Conservation (phyloP, 345 rosid species). For the Aurinia saxatilis region DNA sequence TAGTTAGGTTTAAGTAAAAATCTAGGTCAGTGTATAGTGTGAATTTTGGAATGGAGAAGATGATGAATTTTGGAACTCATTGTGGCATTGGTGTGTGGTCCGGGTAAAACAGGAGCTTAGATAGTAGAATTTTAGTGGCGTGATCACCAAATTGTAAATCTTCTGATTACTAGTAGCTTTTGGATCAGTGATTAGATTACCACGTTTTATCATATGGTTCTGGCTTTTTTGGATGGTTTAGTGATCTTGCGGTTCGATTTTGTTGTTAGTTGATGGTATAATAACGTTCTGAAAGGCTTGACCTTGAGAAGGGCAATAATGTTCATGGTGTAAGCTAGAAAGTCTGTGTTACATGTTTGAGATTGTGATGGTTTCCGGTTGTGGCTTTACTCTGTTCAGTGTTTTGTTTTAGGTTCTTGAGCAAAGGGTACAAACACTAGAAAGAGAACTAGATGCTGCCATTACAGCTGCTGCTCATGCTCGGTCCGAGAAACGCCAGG, state of each 20-base stretch:
- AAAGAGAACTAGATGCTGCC: slow-evolving; percentile 94
- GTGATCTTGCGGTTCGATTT: slow-evolving; percentile 2
- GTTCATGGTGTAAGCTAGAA: neutral
- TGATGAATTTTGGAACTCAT: neutral
- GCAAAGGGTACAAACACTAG: slow-evolving; percentile 92
- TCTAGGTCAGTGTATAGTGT: neutral
- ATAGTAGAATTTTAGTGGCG: neutral
- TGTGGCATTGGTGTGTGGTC: neutral
- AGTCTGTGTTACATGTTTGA: neutral
- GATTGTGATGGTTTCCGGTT: neutral
- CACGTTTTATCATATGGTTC: neutral
- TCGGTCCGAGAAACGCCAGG: slow-evolving; percentile 86
- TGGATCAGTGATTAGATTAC: neutral
- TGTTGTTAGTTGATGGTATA: neutral
- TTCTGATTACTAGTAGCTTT: neutral
- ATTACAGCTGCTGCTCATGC: slow-evolving; percentile 93
- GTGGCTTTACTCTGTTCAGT: neutral
- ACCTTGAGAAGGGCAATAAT: neutral
- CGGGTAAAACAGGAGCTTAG: neutral
- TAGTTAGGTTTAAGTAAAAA: neutral
- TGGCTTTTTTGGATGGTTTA: neutral
- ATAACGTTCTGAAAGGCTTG: slow-evolving; percentile 2
- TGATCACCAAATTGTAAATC: neutral
- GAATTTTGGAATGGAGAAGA: neutral
- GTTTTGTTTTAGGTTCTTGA: slow-evolving; percentile 60